Evolutionary conservation across 176 grass and related monocot species (phyloP).

Genomic region (Guadua angustifolia): DNA sequence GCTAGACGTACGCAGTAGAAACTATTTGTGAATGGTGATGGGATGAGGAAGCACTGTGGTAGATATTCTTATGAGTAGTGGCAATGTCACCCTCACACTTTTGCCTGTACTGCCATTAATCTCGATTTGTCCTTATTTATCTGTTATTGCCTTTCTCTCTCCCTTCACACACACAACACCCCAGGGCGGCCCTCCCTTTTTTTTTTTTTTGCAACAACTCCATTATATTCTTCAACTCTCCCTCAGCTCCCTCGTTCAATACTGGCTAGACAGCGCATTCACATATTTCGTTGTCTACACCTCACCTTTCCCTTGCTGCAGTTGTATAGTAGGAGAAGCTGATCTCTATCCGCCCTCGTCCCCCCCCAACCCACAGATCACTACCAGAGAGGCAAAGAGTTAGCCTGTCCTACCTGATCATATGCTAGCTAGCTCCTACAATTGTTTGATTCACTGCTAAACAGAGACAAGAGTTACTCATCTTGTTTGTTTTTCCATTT

Average conservation of each 20-base stretch:
- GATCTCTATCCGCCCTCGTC: no score
- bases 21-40: constrained; percentile 48
- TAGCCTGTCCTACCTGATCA: constrained; percentile 52
- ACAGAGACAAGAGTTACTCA: constrained; percentile 37
- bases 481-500: constrained; percentile 30
- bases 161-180: neutral
- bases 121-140: constrained; percentile 68
- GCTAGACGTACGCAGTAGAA: neutral
- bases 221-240: constrained; percentile 60
- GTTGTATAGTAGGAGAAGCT: constrained; percentile 15
- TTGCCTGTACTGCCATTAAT: constrained; percentile 70
- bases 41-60: constrained; percentile 51
- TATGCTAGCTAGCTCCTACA: constrained; percentile 41
- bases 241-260: constrained; percentile 45
- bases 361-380: no score
- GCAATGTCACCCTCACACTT: constrained; percentile 70
- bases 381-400: constrained; percentile 40
- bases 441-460: constrained; percentile 43
- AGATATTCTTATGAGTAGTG: constrained; percentile 72
- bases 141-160: constrained; percentile 33
- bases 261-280: constrained; percentile 39
- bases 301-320: constrained; percentile 63
- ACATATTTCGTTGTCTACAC: constrained; percentile 47
- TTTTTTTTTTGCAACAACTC: constrained; percentile 53
- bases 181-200: neutral